Evolutionary conservation across 805 yeast species (phyloP).

Genomic region (Monosporozyma unispora): DNA sequence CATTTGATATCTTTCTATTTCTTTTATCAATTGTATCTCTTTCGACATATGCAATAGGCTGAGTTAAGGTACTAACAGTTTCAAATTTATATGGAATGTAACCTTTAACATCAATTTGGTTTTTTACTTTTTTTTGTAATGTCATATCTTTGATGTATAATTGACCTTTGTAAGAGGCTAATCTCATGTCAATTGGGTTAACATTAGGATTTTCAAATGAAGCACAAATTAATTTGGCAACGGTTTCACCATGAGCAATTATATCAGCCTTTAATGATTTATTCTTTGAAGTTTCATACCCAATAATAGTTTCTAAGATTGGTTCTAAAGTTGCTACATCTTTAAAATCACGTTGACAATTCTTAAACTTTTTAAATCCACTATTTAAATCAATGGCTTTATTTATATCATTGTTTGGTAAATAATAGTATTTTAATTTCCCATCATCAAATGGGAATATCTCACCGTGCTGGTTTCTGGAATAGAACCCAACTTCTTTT

Average conservation of each 20-base stretch:
- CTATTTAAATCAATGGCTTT: slow-evolving; percentile 50
- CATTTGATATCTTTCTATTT: slow-evolving; percentile 48
- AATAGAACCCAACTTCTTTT: slow-evolving; percentile 62
- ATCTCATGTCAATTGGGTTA: slow-evolving; percentile 49
- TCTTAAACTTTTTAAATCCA: slow-evolving; percentile 54
- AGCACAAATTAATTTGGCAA: slow-evolving; percentile 52
- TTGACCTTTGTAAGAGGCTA: slow-evolving; percentile 68
- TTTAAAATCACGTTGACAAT: slow-evolving; percentile 45
- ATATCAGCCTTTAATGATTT: slow-evolving; percentile 50
- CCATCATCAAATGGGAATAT: slow-evolving; percentile 42
- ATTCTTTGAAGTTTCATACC: slow-evolving; percentile 39
- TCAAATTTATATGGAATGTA: slow-evolving; percentile 85
- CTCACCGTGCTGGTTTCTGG: slow-evolving; percentile 50
- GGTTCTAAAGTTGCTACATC: slow-evolving; percentile 37
- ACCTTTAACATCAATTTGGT: slow-evolving; percentile 30
- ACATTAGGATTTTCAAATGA: slow-evolving; percentile 45
- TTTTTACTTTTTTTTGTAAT: slow-evolving; percentile 21
- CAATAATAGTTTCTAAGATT: slow-evolving; percentile 45
- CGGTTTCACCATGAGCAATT: slow-evolving; percentile 76
- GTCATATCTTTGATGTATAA: slow-evolving; percentile 48
- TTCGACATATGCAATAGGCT: slow-evolving; percentile 64
- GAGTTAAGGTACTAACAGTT: slow-evolving; percentile 58
- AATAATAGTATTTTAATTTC: slow-evolving; percentile 61
- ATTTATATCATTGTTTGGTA: slow-evolving; percentile 68
- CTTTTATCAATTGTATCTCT: slow-evolving; percentile 64